Evolutionary conservation across 148 eudicot genomes (phyloP), one percentile per base, ranked within the genome.

Genomic region (Rhododendron ovatum): DNA sequence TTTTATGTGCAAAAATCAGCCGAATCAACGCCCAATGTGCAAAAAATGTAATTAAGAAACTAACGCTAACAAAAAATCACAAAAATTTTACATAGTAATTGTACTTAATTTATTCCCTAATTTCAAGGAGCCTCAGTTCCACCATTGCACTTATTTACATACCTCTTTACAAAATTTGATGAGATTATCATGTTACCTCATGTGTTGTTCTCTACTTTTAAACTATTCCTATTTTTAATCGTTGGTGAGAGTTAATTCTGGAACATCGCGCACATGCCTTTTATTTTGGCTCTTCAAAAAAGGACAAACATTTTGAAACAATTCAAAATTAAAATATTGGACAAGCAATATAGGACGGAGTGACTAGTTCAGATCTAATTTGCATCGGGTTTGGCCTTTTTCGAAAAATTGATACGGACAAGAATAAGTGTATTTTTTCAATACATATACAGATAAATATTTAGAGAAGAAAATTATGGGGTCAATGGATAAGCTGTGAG

Each of bases 401-500:
- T 74, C 85, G 28, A 86, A 84, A 80, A 73, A 17, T 26, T 26
- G 10, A 50, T 8, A 2, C 26, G 1, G 57, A 22, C 51, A 7
- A 74, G 76, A 30, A 65, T 35, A n/a, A 26, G 14, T 35, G 4
- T 39, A 18, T 82, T 55, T 53, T 53, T 55, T 55, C 61, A 55
- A 55, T 55, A 55, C 6, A 63, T 24, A 63, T 26, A 10, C 13
- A n/a, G 1, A 65, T 65, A 24, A 2, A 7, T 24, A 24, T 24
- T 1, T 24, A 28, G 50, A n/a, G 50, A 17, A 15, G 13, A 15
- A 24, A 50, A 3, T 59, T 39, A 28, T 15, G 43, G 83, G 74
- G 78, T 61, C 83, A 79, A 85, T 84, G 92, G 94, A 92, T 91
- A 92, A 92, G 93, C 86, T 50, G 90, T 87, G 94, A 89, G 90